phyloP scores from a whole-genome alignment of 1,284 basidiomycete genomes.

The Meripilus lineatus region DNA sequence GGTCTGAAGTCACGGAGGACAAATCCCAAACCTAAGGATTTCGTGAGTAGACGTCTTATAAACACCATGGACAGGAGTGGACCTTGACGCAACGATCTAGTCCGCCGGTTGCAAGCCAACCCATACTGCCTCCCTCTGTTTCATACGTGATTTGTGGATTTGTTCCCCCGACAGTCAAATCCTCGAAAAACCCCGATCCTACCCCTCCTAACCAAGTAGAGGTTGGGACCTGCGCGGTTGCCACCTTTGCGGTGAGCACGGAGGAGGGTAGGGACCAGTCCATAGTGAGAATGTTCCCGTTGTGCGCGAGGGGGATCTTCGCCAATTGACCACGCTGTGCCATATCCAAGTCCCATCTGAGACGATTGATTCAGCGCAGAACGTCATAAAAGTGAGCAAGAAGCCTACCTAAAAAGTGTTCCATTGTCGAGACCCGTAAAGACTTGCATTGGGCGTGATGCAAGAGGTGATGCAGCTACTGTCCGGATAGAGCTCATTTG shows the following conservation, averaged over 20 bases:
- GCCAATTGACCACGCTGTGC: constrained; percentile 69
- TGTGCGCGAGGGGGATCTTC: constrained; percentile 75
- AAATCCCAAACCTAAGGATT: constrained; percentile 72
- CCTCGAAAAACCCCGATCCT: constrained; percentile 22
- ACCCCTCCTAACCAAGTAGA: constrained; percentile 23
- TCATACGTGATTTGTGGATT: constrained; percentile 9
- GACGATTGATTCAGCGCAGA: background rate
- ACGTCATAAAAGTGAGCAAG: constrained; percentile 1
- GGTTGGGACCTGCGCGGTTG: constrained; percentile 5
- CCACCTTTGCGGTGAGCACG: background rate
- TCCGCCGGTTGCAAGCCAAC: constrained; percentile 83
- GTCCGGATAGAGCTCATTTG: constrained; percentile 71
- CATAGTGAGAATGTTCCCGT: constrained; percentile 68
- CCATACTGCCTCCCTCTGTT: constrained; percentile 37
- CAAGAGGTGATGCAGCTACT: constrained; percentile 66
- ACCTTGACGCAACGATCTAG: constrained; percentile 82
- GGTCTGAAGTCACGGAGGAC: constrained; percentile 38
- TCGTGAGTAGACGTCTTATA: constrained; percentile 6
- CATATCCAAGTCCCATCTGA: constrained; percentile 77
- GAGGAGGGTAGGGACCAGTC: constrained; percentile 58
- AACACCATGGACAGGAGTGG: no score
- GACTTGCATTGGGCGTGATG: constrained; percentile 62
- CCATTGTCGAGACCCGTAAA: constrained; percentile 81
- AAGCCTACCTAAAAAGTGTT: constrained; percentile 29
- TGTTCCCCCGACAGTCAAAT: constrained; percentile 17